Evolutionary conservation across 805 yeast genomes (phyloP).

Genomic region (Metschnikowia drakensbergensis): DNA sequence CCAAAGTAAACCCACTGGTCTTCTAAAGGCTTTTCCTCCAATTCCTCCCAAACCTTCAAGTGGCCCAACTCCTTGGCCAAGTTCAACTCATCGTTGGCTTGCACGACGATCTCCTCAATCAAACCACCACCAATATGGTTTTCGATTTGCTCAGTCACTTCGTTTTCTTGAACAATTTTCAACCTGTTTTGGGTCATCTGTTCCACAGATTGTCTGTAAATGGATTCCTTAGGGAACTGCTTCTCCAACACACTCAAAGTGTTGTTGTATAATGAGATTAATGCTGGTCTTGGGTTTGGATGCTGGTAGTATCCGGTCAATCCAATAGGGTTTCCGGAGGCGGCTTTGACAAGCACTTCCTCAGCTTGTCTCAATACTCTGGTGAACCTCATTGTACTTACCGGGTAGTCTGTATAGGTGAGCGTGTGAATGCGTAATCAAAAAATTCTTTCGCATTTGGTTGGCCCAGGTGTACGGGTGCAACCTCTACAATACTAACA

Average conservation of each 20-base stretch:
- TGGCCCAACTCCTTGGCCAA: slow-evolving; percentile 65
- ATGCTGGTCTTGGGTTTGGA: slow-evolving; percentile 80
- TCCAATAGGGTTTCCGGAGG: slow-evolving; percentile 73
- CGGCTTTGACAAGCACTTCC: slow-evolving; percentile 55
- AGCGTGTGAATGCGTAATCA: slow-evolving; percentile 3
- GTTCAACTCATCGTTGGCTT: slow-evolving; percentile 75
- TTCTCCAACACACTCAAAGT: slow-evolving; percentile 57
- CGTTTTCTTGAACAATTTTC: slow-evolving; percentile 58
- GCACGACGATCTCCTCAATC: slow-evolving; percentile 76
- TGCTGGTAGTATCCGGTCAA: slow-evolving; percentile 73
- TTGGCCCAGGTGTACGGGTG: slow-evolving; percentile 20
- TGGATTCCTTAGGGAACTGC: slow-evolving; percentile 67
- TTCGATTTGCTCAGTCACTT: slow-evolving; percentile 64
- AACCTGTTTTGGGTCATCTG: slow-evolving; percentile 67
- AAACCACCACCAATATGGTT: slow-evolving; percentile 74
- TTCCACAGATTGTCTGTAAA: slow-evolving; percentile 72
- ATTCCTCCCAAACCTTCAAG: slow-evolving; percentile 73
- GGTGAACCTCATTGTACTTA: slow-evolving; percentile 36
- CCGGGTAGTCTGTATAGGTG: neutral
- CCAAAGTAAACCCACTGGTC: slow-evolving; percentile 87
- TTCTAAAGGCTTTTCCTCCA: slow-evolving; percentile 71
- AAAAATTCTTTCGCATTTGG: slow-evolving; percentile 12
- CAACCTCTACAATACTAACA: neutral
- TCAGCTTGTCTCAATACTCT: slow-evolving; percentile 41
- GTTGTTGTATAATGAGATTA: slow-evolving; percentile 64